A percentile compares a stretch with the other conserved stretches of the same genome.
Evolutionary conservation across 2,329 filamentous ascomycete species (phyloP).

Genomic region (Elsinoe australis): DNA sequence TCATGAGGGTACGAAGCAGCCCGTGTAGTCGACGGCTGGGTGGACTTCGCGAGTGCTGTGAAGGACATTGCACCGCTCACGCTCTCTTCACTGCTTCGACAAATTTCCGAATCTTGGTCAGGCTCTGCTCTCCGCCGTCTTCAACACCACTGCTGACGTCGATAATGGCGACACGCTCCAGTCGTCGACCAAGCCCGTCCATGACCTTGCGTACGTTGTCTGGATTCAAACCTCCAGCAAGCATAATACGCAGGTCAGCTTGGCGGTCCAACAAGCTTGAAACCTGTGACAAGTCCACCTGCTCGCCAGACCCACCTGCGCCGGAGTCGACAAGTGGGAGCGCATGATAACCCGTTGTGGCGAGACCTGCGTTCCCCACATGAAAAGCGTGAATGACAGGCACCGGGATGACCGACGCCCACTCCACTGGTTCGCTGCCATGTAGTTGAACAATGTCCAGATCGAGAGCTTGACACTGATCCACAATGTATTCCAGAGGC

Average conservation of each 20-base stretch:
- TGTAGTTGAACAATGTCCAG: slow-evolving; percentile 91
- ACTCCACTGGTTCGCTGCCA: slow-evolving; percentile 85
- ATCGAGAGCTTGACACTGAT: slow-evolving; percentile 64
- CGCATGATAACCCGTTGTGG: slow-evolving; percentile 69
- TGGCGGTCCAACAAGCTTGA: slow-evolving; percentile 60
- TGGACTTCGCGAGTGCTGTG: no score
- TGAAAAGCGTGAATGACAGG: slow-evolving; percentile 84
- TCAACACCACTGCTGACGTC: slow-evolving; percentile 96
- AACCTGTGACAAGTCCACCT: slow-evolving; percentile 64
- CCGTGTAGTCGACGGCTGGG: no score
- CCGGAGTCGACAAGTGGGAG: slow-evolving; percentile 83
- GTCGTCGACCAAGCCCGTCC: slow-evolving; percentile 52
- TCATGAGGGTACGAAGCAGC: no score
- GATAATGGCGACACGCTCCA: slow-evolving; percentile 64
- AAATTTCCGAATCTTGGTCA: slow-evolving; percentile 64
- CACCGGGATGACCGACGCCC: slow-evolving; percentile 80
- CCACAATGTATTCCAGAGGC: slow-evolving; percentile 70
- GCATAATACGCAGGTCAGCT: slow-evolving; percentile 61
- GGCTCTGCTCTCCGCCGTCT: slow-evolving; percentile 67
- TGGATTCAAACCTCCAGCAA: slow-evolving; percentile 78
- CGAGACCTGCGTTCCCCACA: slow-evolving; percentile 64
- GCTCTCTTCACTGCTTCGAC: slow-evolving; percentile 12
- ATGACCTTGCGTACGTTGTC: slow-evolving; percentile 68
- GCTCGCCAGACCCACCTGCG: slow-evolving; percentile 69
- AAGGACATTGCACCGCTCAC: background rate